phyloP scores from a whole-genome alignment of 202 grass and related monocot species.

The Zoysia matrella region DNA sequence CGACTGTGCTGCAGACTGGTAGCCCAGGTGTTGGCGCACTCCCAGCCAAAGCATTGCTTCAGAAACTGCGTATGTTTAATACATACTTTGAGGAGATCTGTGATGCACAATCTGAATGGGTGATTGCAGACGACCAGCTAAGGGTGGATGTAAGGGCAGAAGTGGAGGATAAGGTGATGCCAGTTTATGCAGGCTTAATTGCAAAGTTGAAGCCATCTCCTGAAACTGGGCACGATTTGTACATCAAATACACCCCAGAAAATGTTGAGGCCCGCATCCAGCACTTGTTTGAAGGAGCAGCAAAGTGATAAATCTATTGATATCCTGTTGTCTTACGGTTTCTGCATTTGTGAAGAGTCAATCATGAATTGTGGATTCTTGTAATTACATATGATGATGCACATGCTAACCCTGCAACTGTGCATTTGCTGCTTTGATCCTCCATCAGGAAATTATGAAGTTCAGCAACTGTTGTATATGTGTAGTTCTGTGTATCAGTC shows the following conservation, averaged over 20 bases:
- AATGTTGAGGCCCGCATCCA: constrained; percentile 65
- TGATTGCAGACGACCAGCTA: constrained; percentile 80
- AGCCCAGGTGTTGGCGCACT: constrained; percentile 57
- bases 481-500: constrained; percentile 49
- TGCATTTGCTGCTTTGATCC: constrained; percentile 33
- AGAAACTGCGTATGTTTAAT: constrained; percentile 87
- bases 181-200: constrained; percentile 70
- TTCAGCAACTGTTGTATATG: constrained; percentile 50
- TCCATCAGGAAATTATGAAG: constrained; percentile 34
- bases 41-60: constrained; percentile 48
- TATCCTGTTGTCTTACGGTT: background rate
- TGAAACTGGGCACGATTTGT: constrained; percentile 60
- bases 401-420: constrained; percentile 38
- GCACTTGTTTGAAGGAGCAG: constrained; percentile 74
- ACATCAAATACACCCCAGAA: constrained; percentile 75
- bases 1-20: constrained; percentile 67
- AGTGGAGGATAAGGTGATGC: constrained; percentile 61
- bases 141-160: constrained; percentile 58
- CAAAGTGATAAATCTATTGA: constrained; percentile 45
- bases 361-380: constrained; percentile 19
- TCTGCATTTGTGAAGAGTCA: constrained; percentile 17
- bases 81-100: constrained; percentile 89
- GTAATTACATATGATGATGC: constrained; percentile 31
- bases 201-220: constrained; percentile 57
- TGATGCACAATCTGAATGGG: constrained; percentile 60